Evolutionary conservation across 2,329 filamentous ascomycete genomes (phyloP).

Genomic region (Cladophialophora psammophila): DNA sequence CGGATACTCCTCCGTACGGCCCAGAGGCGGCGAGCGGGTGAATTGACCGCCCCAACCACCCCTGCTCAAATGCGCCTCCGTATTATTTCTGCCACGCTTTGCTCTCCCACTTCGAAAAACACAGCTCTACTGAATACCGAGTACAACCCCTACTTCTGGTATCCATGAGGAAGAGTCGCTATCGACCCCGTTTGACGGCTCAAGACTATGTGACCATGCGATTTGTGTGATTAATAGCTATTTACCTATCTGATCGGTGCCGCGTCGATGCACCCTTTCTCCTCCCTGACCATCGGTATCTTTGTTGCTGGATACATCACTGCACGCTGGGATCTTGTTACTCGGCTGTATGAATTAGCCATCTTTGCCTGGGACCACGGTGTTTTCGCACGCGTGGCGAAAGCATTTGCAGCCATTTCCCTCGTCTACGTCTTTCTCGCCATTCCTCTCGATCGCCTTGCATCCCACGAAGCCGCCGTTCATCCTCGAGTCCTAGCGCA

Average conservation of each 20-base stretch:
- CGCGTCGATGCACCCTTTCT: constrained; percentile 89
- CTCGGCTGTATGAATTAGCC: constrained; percentile 92
- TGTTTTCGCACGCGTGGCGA: constrained; percentile 86
- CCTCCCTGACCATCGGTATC: constrained; percentile 91
- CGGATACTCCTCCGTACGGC: not conserved
- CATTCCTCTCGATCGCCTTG: constrained; percentile 83
- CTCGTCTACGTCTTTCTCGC: constrained; percentile 84
- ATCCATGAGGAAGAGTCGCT: not conserved
- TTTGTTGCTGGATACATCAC: constrained; percentile 99
- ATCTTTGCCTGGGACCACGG: constrained; percentile 99
- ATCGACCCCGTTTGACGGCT: not conserved
- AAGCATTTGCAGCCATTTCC: constrained; percentile 83
- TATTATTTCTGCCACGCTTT: not conserved
- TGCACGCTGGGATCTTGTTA: constrained; percentile 98
- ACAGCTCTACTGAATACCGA: no score
- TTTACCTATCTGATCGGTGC: not conserved
- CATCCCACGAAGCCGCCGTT: constrained; percentile 73
- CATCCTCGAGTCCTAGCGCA: constrained; percentile 80
- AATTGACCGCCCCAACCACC: not conserved
- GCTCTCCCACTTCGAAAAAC: not conserved
- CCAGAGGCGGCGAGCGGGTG: not conserved
- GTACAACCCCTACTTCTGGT: not conserved
- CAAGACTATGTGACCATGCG: not conserved
- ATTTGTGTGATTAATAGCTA: constrained; percentile 9
- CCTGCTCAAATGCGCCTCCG: not conserved